Percentiles rank a stretch among this genome's conserved stretches.
phyloP scores from a whole-genome alignment of 2,329 filamentous ascomycete genomes.

The Ascochyta lentis region DNA sequence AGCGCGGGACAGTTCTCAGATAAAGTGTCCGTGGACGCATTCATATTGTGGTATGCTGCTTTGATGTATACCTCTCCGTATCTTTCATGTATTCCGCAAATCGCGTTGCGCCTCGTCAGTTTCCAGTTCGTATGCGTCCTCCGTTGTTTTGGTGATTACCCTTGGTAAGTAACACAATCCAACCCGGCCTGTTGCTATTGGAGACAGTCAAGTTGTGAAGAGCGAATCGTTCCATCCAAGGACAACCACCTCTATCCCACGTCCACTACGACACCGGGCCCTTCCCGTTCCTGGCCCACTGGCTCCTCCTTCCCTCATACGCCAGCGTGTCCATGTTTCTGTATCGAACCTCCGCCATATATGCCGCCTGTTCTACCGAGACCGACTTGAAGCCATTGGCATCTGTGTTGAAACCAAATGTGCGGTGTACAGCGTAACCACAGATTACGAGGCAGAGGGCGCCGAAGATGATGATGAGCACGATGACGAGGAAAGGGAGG shows the following conservation, averaged over 20 bases:
- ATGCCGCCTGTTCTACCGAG: slow-evolving; percentile 24
- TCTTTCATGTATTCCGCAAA: too few relatives aligned
- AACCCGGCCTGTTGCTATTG: not conserved
- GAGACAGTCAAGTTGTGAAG: not conserved
- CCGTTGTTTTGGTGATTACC: too few relatives aligned
- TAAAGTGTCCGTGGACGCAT: too few relatives aligned
- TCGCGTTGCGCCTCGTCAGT: too few relatives aligned
- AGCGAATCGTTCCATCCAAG: not conserved
- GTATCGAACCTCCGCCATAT: slow-evolving; percentile 31
- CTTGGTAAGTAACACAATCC: not conserved
- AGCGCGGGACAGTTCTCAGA: too few relatives aligned
- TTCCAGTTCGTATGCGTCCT: too few relatives aligned
- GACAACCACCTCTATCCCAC: not conserved
- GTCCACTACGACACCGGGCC: not conserved
- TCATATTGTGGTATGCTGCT: too few relatives aligned
- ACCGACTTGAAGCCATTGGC: slow-evolving; percentile 19
- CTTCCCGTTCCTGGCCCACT: slow-evolving; percentile 3
- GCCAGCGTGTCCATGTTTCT: slow-evolving; percentile 25
- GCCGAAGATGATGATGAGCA: slow-evolving; percentile 30
- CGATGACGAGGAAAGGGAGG: slow-evolving; percentile 24
- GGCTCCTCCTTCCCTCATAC: slow-evolving; percentile 16
- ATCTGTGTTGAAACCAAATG: slow-evolving; percentile 21
- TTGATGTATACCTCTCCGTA: too few relatives aligned
- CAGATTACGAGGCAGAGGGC: slow-evolving; percentile 23
- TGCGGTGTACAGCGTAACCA: slow-evolving; percentile 27